These are phyloP conservation scores for Termitomyces sp. DNA, from an alignment of 768 basidiomycete genomes.

Conservation along the genomic window DNA sequence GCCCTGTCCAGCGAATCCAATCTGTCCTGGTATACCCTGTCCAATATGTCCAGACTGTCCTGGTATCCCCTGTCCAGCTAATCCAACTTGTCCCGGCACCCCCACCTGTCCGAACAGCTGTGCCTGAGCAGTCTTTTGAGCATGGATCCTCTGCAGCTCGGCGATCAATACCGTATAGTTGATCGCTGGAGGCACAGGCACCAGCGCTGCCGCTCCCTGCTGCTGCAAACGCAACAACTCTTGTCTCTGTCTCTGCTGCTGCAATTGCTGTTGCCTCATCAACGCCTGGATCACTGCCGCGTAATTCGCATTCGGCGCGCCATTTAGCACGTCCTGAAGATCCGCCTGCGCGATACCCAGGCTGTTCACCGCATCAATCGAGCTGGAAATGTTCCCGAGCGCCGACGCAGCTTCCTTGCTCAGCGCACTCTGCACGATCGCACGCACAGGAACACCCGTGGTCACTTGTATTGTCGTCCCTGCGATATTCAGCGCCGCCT, in stretches of 20 bases:
- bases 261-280: conserved; percentile 11
- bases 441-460: not conserved
- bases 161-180: conserved; percentile 16
- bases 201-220: not conserved
- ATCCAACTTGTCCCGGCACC: not conserved
- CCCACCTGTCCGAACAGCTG: not conserved
- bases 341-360: conserved; percentile 7
- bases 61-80: not conserved
- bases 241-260: conserved; percentile 12
- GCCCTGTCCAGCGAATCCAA: not conserved
- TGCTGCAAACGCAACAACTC: conserved; percentile 4
- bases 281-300: conserved; percentile 25
- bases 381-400: conserved; percentile 12
- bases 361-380: not conserved
- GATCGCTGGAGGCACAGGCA: conserved; percentile 1
- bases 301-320: conserved; percentile 26
- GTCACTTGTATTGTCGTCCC: conserved; percentile 5
- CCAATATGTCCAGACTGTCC: not conserved
- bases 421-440: conserved; percentile 6
- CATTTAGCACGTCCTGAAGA: conserved; percentile 26
- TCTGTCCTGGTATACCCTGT: not conserved
- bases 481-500: conserved; percentile 11
- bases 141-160: conserved; percentile 14
- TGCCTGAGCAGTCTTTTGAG: conserved; percentile 8
- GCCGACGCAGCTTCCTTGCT: not conserved